These are phyloP conservation scores for Aspergillus bridgeri DNA, from an alignment of 495 filamentous ascomycete species.

Conservation along the genomic window DNA sequence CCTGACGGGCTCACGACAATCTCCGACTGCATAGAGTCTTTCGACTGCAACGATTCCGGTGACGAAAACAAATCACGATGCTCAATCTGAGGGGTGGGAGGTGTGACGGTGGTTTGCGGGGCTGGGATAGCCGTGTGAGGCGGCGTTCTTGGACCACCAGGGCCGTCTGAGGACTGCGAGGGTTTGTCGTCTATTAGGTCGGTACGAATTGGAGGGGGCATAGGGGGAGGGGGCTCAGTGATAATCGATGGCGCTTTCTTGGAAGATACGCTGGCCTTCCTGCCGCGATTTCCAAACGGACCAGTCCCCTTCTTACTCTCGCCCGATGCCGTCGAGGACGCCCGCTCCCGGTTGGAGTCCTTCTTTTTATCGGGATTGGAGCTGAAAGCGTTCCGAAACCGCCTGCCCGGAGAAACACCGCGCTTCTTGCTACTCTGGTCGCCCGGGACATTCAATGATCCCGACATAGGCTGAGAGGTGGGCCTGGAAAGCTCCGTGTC, in stretches of 20 bases:
- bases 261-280: conserved; percentile 41
- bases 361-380: conserved; percentile 40
- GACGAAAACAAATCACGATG: conserved; percentile 23
- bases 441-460: conserved; percentile 29
- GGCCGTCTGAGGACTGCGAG: conserved; percentile 16
- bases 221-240: conserved; percentile 27
- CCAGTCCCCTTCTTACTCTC: conserved; percentile 26
- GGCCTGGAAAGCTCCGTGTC: conserved; percentile 21
- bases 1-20: conserved; percentile 52
- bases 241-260: conserved; percentile 28
- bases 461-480: conserved; percentile 23
- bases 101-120: conserved; percentile 52
- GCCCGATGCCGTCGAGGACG: conserved; percentile 32
- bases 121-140: conserved; percentile 39
- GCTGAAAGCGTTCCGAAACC: conserved; percentile 45
- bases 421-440: conserved; percentile 34
- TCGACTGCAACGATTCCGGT: conserved; percentile 25
- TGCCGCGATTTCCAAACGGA: conserved; percentile 29
- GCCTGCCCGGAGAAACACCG: conserved; percentile 42
- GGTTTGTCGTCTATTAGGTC: conserved; percentile 30
- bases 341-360: conserved; percentile 38
- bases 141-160: conserved; percentile 40
- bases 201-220: conserved; percentile 38
- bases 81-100: conserved; percentile 45
- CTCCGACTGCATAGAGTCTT: conserved; percentile 28